Evolutionary conservation across 192 early-diverging fungal genomes (phyloP).

Genomic region (Gonapodya prolifera): DNA sequence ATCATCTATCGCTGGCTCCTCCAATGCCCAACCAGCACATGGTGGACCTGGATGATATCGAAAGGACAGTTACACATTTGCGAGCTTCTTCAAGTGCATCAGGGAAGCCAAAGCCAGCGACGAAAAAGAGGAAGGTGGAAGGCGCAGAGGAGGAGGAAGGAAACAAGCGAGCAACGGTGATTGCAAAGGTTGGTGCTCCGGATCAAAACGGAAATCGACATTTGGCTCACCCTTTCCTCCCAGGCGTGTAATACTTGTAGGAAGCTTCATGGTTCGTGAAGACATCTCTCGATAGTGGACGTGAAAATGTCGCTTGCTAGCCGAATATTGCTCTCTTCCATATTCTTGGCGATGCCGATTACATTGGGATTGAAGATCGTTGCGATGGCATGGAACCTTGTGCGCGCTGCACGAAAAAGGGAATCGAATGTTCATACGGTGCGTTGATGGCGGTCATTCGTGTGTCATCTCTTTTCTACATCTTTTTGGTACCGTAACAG

Average conservation of each 20-base stretch:
- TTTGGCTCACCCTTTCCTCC: background rate
- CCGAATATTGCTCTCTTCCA: too few species aligned
- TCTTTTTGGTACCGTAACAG: background rate
- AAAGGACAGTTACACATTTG: too few species aligned
- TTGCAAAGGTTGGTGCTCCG: background rate
- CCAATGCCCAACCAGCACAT: too few species aligned
- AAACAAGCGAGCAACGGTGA: background rate
- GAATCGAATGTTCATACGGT: background rate
- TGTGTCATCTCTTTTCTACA: background rate
- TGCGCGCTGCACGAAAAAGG: background rate
- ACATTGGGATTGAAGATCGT: too few species aligned
- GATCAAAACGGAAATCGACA: background rate
- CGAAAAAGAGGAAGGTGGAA: background rate
- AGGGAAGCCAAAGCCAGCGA: background rate
- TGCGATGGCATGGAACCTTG: background rate
- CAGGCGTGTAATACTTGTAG: background rate
- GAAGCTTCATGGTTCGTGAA: background rate
- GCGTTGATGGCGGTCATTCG: background rate
- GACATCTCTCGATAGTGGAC: too few species aligned
- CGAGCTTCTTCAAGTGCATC: too few species aligned
- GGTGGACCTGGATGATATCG: too few species aligned
- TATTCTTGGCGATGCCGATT: too few species aligned
- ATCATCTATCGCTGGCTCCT: too few species aligned
- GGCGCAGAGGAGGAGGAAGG: background rate
- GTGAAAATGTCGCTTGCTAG: too few species aligned